Base-by-base conservation (phyloP, 108 stramenopile species). In the Skeletonema menzelii region DNA sequence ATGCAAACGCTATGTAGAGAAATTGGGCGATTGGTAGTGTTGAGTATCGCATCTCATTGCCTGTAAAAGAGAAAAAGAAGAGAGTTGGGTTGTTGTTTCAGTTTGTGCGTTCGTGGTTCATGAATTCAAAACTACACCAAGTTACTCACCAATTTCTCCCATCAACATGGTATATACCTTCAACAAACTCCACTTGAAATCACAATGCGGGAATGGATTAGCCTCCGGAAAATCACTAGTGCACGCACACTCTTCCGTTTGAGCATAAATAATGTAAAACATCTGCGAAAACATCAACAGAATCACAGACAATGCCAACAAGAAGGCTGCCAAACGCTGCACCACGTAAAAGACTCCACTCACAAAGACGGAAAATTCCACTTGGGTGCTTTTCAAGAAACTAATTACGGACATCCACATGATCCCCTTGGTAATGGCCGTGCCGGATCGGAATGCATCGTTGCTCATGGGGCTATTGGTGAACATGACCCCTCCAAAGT, bases 341-440 rank as follows among this genome's bases (percentile, higher is more conserved):
- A 89, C 80, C n/a, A 95, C 94, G 67, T 89, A 92, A 59, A 85
- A 82, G 1, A 95, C 89, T 56, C 91, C 91, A 59, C 79, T 81
- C 20, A 92, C 84, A 79, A 95, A 95, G 27, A 95, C 94, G 22
- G 91, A 90, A 64, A 92, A 95, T 32, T 95, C 88, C 60, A 95
- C 89, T 53, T 76, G 79, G 0, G 89, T 90, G 63, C 82, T 86
- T 75, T 95, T 95, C 66, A 92, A 65, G 70, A 88, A 95, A 57
- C 78, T 86, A 68, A 95, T 92, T n/a, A 95, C 85, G 20, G 84
- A 79, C 27, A 80, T 76, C 90, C 89, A 92, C 40, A 95, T 68
- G 37, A 92, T 77, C 0, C 85, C 86, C 60, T 91, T 88, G n/a
- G 88, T 90, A 56, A 90, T 73, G 2, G 94, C 94, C 26, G 66